phyloP scores from a whole-genome alignment of 2,329 filamentous ascomycete genomes.

The Aaosphaeria arxii region DNA sequence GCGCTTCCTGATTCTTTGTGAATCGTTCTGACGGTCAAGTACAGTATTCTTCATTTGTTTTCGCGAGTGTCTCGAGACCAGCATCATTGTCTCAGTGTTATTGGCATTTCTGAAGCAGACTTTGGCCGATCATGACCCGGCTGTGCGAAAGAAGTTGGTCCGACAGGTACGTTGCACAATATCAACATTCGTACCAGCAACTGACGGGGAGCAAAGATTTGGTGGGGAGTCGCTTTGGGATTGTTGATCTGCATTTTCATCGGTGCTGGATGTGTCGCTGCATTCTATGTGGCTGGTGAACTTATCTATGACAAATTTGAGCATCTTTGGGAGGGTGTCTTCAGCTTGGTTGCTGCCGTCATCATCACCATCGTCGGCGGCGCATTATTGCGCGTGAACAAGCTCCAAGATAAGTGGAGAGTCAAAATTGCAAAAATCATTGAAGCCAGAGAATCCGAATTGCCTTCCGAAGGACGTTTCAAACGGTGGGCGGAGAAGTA shows the following conservation, averaged over 20 bases:
- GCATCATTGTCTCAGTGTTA: constrained; percentile 83
- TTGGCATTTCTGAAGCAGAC: constrained; percentile 83
- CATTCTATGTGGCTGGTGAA: constrained; percentile 68
- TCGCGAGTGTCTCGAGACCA: constrained; percentile 78
- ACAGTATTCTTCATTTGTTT: constrained; percentile 86
- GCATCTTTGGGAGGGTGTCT: constrained; percentile 77
- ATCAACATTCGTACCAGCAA: not conserved
- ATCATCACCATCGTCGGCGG: constrained; percentile 82
- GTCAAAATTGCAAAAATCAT: constrained; percentile 73
- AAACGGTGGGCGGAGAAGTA: constrained; percentile 73
- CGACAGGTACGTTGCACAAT: constrained; percentile 51
- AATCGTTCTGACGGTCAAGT: not conserved
- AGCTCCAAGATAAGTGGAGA: constrained; percentile 85
- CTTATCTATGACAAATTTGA: constrained; percentile 68
- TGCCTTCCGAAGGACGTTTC: constrained; percentile 45
- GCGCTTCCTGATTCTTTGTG: not conserved
- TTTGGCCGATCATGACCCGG: constrained; percentile 61
- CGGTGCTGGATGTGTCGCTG: constrained; percentile 65
- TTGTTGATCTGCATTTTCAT: constrained; percentile 64
- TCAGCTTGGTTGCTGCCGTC: constrained; percentile 69
- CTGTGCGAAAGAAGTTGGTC: constrained; percentile 65
- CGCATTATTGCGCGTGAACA: constrained; percentile 75
- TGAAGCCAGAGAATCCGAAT: constrained; percentile 50
- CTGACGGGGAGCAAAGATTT: constrained; percentile 51
- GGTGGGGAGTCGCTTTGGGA: constrained; percentile 63